Evolutionary conservation across 148 eudicot species (phyloP).

Genomic region (Rhododendron henanense): DNA sequence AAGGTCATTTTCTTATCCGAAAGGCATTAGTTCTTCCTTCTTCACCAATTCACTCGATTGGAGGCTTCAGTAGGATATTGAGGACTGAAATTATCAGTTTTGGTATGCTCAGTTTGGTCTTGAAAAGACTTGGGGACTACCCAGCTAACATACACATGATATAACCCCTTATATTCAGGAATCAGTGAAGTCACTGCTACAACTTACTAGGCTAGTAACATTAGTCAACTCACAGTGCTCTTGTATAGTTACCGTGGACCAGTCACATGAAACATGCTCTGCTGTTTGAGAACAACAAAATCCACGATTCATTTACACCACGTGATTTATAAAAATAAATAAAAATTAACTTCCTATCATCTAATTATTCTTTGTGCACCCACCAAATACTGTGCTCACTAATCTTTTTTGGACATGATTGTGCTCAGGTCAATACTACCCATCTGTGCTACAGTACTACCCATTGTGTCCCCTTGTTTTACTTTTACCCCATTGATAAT

Average conservation of each 20-base stretch:
- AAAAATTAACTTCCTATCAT: not conserved
- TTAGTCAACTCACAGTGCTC: not conserved
- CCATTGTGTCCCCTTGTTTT: not conserved
- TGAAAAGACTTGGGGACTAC: not conserved
- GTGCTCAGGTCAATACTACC: not conserved
- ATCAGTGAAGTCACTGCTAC: not conserved
- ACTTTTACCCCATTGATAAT: not conserved
- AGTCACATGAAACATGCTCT: not conserved
- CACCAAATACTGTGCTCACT: not conserved
- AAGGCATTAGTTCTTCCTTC: not conserved
- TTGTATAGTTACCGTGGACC: not conserved
- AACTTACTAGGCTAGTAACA: not conserved
- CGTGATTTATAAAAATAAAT: no score
- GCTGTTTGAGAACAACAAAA: not conserved
- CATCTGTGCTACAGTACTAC: not conserved
- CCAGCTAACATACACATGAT: not conserved
- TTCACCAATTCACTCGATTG: not conserved
- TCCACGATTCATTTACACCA: not conserved
- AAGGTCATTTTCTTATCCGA: not conserved
- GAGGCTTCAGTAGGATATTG: not conserved
- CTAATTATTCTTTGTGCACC: not conserved
- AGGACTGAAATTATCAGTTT: not conserved
- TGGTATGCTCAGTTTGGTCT: not conserved
- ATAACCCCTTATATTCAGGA: not conserved
- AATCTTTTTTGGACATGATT: not conserved